Evolutionary conservation across 2,329 filamentous ascomycete species (phyloP), one percentile per base, ranked within the genome.

Genomic region (Xylariaceae sp.): DNA sequence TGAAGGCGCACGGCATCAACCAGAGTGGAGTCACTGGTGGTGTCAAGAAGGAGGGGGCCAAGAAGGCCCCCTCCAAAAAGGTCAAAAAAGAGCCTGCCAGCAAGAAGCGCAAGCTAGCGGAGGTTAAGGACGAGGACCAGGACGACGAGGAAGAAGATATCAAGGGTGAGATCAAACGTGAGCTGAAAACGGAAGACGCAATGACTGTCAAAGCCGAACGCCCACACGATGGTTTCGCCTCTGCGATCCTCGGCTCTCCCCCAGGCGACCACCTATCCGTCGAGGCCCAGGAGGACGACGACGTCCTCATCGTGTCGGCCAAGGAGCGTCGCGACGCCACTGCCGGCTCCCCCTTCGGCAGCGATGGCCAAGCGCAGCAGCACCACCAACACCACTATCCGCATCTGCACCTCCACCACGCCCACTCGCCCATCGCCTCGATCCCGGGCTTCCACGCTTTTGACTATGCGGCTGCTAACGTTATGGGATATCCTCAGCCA

Each of bases 1-100:
- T 80, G 58, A 78, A 79, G 52, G 59, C 68, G 7, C 63, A 78
- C 43, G 67, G 65, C 17, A 70, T 79, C 34, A 32, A 44, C 8
- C 32, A 49, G 31, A 51, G 47, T 31, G 46, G 44, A 29, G 47
- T 42, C 19, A 37, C 36, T 9, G 38, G 45, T 32, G 53, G 53
- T 11, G 28, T 44, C 31, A 52, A 52, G 36, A 48, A 51, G 30
- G 56, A 58, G 40, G 36, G 31, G 21, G 39, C 32, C 16, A 19
- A 18, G 15, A 27, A 35, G 10, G 32, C 35, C 3, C 14, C 16
- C 39, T 16, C 39, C 35, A 54, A 53, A n/a, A n/a, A n/a, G n/a
- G n/a, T n/a, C n/a, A n/a, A n/a, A n/a, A n/a, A n/a, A 41, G 33
- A 46, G 13, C 35, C 38, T 11, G 9, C 36, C 13, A 47, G 23